phyloP scores from a whole-genome alignment of 208 protist genomes.

The Acanthamoeba healyi region DNA sequence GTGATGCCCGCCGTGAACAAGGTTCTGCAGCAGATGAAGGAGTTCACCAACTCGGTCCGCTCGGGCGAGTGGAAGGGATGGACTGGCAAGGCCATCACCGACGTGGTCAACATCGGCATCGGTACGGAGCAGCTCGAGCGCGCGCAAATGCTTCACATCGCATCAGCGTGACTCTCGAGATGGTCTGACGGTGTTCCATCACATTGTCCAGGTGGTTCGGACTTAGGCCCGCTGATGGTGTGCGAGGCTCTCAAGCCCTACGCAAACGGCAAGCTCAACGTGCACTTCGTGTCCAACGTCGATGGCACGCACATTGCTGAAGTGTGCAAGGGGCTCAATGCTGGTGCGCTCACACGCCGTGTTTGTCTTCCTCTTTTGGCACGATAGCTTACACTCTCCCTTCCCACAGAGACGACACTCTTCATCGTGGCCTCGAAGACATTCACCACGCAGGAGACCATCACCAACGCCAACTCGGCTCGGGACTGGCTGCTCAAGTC shows the following conservation, averaged over 20 bases:
- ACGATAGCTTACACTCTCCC: not conserved
- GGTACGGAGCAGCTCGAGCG: not conserved
- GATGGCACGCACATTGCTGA: constrained; percentile 96
- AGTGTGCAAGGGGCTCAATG: constrained; percentile 90
- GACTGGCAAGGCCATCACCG: constrained; percentile 95
- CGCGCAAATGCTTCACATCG: not conserved
- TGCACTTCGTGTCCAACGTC: constrained; percentile 98
- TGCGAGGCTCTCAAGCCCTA: constrained; percentile 96
- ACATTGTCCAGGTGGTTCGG: constrained; percentile 94
- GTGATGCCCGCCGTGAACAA: constrained; percentile 95
- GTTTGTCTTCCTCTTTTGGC: not conserved
- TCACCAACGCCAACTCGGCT: constrained; percentile 96
- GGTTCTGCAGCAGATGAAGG: constrained; percentile 95
- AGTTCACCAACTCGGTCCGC: constrained; percentile 93
- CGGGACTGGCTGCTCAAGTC: constrained; percentile 92
- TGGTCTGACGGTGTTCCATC: no score
- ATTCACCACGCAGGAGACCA: constrained; percentile 97
- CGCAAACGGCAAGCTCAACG: constrained; percentile 79
- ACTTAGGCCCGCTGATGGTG: constrained; percentile 96
- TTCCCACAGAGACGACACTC: constrained; percentile 93
- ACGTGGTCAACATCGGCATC: constrained; percentile 97
- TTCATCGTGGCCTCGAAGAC: constrained; percentile 98
- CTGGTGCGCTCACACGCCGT: constrained; percentile 9
- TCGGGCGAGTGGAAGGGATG: constrained; percentile 95
- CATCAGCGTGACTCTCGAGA: no score